Evolutionary conservation across 2,329 filamentous ascomycete species (phyloP), one percentile per base, ranked within the genome.

Genomic region (Colletotrichum lini): DNA sequence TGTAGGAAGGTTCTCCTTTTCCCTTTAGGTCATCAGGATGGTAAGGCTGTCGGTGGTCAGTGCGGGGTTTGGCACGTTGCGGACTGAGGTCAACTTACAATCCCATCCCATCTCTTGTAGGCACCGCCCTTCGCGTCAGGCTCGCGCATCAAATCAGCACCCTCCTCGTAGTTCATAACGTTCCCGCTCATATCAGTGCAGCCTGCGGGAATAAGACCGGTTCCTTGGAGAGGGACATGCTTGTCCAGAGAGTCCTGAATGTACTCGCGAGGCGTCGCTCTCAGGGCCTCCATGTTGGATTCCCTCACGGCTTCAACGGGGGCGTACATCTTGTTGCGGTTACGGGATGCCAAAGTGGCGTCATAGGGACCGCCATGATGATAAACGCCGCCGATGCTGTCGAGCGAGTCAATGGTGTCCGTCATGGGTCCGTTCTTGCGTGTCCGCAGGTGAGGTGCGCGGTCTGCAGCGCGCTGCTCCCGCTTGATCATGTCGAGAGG

Each of bases 341-440:
- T 98, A 58, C 94, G 89, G 15, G 93, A 89, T 1, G 92, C 85
- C 63, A 94, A 86, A 2, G 94, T 92, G 12, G 95, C 94, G 79
- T 98, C 96, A 76, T 93, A 98, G 0, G 96, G 96, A 0, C 96
- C 95, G 74, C 92, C 94, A 77, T 98, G 96, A 80, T 98, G 96
- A 81, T 97, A 98, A 2, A 87, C 82, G 21, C 87, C 87, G 61
- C 89, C 88, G 50, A 87, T 80, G n/a, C 88, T 86, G 78, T 98
- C 96, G 1, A 98, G 89, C 6, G 85, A 84, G 79, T 98, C 96
- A 77, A 98, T 96, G 10, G 87, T 86, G 80, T 98, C 95, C 2
- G 94, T 88, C 35, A 91, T 89, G 18, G 92, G 86, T 76, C 91
- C 85, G 77, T 87, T 88, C 79, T 90, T 91, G 75, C 86, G 88